Evolutionary conservation across 2,329 filamentous ascomycete genomes (phyloP), one percentile per base, ranked within the genome.

Genomic region (Exophiala bonariae): DNA sequence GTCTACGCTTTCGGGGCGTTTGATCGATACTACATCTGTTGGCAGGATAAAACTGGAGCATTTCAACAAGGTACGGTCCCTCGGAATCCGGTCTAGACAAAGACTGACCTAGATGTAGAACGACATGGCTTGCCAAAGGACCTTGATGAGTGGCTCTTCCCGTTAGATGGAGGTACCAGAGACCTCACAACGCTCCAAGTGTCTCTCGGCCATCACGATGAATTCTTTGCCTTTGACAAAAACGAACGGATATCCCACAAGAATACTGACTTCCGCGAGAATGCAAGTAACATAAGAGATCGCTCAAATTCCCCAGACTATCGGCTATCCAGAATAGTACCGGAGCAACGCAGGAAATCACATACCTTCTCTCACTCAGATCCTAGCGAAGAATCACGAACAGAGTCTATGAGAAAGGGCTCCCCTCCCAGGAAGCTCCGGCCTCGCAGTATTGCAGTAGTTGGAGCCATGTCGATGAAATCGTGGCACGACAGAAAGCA

Each of bases 1-100:
- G 63, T 68, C 3, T 67, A 66, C 44, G 67, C 66, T 1, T 66
- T 69, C 41, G 67, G 66, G 0, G 66, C 66, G 0, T 70, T 70
- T 30, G 67, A 68, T 34, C 56, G 65, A 36, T 69, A 69, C 44
- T 70, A 68, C 38, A 58, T 70, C 6, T 69, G 66, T 43, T 70
- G 66, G 67, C 67, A 62, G 47, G 68, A 61, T 14, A 58, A 55
- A 31, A 54, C 55, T 14, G 66, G 67, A 6, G 56, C 63, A 20
- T 68, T 62, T 40, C 59, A 56, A 36, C 66, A 69, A 63, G 66
- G 66, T 67, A 45, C 26, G 54, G 19, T 19, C 10, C 7, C 26
- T 30, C 8, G 2, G 16, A 23, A 16, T 44, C 6, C 13, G 26
- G 30, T 16, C 26, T 23, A 8, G 41, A 34, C 13, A 22, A 10